Conservation (phyloP, 2,329 filamentous ascomycete species). For the Alternaria sp. region DNA sequence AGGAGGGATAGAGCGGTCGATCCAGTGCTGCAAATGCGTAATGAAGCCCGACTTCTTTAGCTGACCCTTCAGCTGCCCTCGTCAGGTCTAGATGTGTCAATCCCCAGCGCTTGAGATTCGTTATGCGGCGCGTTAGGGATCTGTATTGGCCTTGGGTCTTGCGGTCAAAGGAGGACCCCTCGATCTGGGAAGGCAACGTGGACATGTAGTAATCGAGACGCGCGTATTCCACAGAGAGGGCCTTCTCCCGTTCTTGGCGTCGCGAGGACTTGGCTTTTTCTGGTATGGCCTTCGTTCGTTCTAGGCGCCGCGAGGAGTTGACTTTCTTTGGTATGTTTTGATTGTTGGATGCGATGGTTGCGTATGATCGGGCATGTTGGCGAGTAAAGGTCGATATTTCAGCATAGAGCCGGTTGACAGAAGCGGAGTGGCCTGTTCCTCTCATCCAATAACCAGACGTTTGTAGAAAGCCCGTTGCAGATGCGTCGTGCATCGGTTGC, state of each 20-base stretch:
- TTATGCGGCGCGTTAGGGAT: conserved; percentile 39
- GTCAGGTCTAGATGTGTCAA: conserved; percentile 18
- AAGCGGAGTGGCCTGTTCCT: neutral
- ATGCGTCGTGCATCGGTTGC: neutral
- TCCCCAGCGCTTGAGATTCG: conserved; percentile 26
- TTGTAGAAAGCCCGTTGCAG: conserved; percentile 10
- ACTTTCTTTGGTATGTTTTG: neutral
- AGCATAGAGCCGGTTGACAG: conserved; percentile 29
- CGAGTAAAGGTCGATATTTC: conserved; percentile 36
- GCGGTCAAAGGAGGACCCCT: neutral
- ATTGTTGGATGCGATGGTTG: conserved; percentile 6
- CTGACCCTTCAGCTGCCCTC: neutral
- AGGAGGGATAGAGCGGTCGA: conserved; percentile 25
- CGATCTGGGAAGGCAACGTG: conserved; percentile 6
- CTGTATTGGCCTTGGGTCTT: conserved; percentile 39
- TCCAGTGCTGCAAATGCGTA: conserved; percentile 41
- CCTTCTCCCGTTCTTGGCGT: conserved; percentile 9
- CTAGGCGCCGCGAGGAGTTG: neutral
- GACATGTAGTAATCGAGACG: conserved; percentile 23
- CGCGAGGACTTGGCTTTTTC: neutral
- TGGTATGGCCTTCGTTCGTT: neutral
- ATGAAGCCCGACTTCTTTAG: conserved; percentile 10
- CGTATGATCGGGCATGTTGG: conserved; percentile 22
- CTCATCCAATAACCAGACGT: conserved; percentile 1
- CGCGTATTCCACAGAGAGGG: conserved; percentile 13